Base-by-base conservation (phyloP, 768 basidiomycete species). In the Suillus discolor region DNA sequence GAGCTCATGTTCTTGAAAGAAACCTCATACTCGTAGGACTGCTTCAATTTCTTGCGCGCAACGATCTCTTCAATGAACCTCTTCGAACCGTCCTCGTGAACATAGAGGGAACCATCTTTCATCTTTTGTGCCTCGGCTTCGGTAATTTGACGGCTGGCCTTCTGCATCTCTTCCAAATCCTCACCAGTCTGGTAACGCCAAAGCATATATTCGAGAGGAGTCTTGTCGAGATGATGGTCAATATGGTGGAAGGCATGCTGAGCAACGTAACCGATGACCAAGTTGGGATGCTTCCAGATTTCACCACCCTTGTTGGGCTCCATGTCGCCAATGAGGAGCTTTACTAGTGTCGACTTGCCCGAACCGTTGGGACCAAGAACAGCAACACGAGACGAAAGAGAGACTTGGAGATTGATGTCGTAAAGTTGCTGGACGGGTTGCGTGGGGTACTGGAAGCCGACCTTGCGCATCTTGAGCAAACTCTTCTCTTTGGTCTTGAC, bases 111-210 rank as follows among this genome's bases (percentile, higher is more conserved):
- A 36, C 96, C 96, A 73, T 98, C 96, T 85, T 96, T 93, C 96
- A 98, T 98, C 89, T 95, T 97, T 83, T 93, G 79, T 68, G 82
- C 80, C 79, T 98, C 96, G 77, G 92, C 95, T 63, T 91, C 94
- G 67, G 86, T 83, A 78, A 98, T 93, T 79, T 90, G 84, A 70
- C 94, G 92, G 79, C 79, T 89, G 65, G 93, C 95, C 87, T 97
- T 98, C 81, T 81, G 82, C 88, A 98, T 87, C 84, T 97, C 96
- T 82, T 98, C 96, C 77, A 97, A 81, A 85, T 98, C 96, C 80
- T 98, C 96, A 79, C 96, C 96, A 66, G 96, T 98, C 87, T 98
- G 96, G 89, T 97, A 98, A 82, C 96, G 96, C 96, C 96, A 98
- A 70, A 98, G 83, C 94, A 98, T 95, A 87, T 98, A 98, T 83